phyloP scores from a whole-genome alignment of 2,329 filamentous ascomycete genomes.

The Fusarium sp. region DNA sequence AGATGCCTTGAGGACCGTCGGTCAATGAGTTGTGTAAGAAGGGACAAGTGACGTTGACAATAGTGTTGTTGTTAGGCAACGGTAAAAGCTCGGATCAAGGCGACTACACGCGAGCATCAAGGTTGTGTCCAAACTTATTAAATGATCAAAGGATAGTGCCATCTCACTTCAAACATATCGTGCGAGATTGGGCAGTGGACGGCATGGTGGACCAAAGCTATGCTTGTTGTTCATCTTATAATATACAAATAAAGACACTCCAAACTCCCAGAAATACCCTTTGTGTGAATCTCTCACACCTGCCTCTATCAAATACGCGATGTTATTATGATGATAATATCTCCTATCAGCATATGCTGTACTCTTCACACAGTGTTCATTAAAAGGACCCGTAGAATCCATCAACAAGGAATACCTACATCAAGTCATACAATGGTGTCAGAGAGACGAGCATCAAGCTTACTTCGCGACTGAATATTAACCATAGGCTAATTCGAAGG shows the following conservation, averaged over 20 bases:
- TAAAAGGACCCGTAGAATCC: conserved; percentile 13
- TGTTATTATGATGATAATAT: conserved; percentile 36
- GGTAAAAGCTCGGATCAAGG: conserved; percentile 32
- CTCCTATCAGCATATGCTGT: conserved; percentile 36
- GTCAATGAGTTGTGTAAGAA: not conserved
- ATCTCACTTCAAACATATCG: not conserved
- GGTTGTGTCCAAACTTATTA: not conserved
- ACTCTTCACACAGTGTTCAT: conserved; percentile 1
- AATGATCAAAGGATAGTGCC: not conserved
- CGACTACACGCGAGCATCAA: not conserved
- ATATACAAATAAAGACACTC: conserved; percentile 22
- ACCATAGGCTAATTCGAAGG: conserved; percentile 54
- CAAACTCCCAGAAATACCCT: conserved; percentile 44
- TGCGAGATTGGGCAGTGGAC: not conserved
- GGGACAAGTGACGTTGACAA: conserved; percentile 22
- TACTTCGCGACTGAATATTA: conserved; percentile 37
- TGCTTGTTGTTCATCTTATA: not conserved
- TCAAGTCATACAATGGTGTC: conserved; percentile 10
- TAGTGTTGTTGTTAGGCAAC: not conserved
- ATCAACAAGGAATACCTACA: conserved; percentile 13
- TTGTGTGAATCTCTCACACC: conserved; percentile 39
- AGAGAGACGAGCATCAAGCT: not conserved
- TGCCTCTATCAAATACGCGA: conserved; percentile 26
- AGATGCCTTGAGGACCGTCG: not conserved
- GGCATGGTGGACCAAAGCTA: not conserved